These are phyloP conservation scores for Solanum clarkiae DNA, from an alignment of 257 asterid species.

Conservation along the genomic window DNA sequence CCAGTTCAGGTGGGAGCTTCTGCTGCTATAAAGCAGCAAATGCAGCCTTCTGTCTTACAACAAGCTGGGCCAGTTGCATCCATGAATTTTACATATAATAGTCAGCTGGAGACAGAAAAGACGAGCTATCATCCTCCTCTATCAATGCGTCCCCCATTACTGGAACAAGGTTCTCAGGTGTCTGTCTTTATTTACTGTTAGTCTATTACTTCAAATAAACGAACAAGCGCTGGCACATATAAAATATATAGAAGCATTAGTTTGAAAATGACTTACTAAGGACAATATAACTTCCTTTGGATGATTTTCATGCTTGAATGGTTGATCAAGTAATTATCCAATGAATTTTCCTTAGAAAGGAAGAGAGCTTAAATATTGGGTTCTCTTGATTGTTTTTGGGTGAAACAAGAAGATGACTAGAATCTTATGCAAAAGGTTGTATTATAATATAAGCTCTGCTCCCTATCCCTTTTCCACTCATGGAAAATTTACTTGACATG, in stretches of 20 bases:
- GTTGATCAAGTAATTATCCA: not conserved
- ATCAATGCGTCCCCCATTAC: conserved; percentile 18
- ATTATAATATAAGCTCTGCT: not conserved
- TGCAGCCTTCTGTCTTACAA: conserved; percentile 27
- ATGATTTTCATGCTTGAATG: not conserved
- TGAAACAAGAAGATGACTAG: not conserved
- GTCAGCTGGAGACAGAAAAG: conserved; percentile 15
- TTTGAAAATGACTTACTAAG: not conserved
- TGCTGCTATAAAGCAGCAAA: conserved; percentile 35
- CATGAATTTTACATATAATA: conserved; percentile 9
- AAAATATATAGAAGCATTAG: not conserved
- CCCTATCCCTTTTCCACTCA: not conserved
- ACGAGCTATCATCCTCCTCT: conserved; percentile 23
- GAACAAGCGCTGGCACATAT: not conserved
- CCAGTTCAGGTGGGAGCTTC: conserved; percentile 21
- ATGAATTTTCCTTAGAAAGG: not conserved
- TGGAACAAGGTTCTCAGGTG: conserved; percentile 54
- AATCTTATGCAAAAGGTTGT: not conserved
- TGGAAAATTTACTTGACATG: not conserved
- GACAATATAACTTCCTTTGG: not conserved
- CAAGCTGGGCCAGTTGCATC: conserved; percentile 21
- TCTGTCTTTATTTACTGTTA: conserved; percentile 6
- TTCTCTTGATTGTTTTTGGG: not conserved
- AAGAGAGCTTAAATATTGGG: not conserved
- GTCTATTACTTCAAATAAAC: not conserved